Base-by-base conservation (phyloP, 1,284 basidiomycete genomes). In the Ustilago nuda region DNA sequence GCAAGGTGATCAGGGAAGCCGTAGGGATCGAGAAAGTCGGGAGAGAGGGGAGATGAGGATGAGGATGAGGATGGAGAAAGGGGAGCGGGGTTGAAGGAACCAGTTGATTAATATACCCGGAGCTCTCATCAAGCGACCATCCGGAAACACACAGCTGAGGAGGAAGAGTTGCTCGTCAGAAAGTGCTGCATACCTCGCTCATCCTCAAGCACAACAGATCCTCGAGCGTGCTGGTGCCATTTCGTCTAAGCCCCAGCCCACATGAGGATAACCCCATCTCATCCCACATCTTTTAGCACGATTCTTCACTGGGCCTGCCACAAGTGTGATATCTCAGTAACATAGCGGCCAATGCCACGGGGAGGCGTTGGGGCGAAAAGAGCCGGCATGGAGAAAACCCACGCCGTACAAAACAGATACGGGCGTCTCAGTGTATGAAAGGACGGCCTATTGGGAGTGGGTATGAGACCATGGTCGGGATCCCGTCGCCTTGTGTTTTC, bases 381-480 rank as follows among this genome's bases (percentile, higher is more conserved):
- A 7, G n/a, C 6, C 48, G 23, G 30, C 8, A 32, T 4, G 2
- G 30, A 17, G 27, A 27, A 7, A 23, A 17, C 12, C 41, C 41
- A 33, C 27, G 4, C 8, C 8, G 3, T 30, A 27, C 48, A 27
- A 50, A 6, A 11, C 9, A 23, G 17, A 17, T n/a, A 48, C 45
- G 15, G 30, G 11, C n/a, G 48, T 17, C 11, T 50, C 48, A 32
- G 27, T 50, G 30, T 50, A 32, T 13, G 30, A 27, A 13, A 50
- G 15, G 48, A 15, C 23, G 48, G 48, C 3, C 27, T 1, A 2
- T 19, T 45, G 3, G n/a, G 23, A 45, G 39, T 6, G 43, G 27
- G 50, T 35, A 48, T 41, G 48, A 59, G 23, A 30, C 52, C 13
- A 41, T 7, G 23, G 35, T 58, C 53, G 63, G 56, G 43, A 65